A percentile compares a stretch with the other conserved stretches of the same genome.
phyloP scores from a whole-genome alignment of 768 basidiomycete species.

The Aureoboletus auriporus region DNA sequence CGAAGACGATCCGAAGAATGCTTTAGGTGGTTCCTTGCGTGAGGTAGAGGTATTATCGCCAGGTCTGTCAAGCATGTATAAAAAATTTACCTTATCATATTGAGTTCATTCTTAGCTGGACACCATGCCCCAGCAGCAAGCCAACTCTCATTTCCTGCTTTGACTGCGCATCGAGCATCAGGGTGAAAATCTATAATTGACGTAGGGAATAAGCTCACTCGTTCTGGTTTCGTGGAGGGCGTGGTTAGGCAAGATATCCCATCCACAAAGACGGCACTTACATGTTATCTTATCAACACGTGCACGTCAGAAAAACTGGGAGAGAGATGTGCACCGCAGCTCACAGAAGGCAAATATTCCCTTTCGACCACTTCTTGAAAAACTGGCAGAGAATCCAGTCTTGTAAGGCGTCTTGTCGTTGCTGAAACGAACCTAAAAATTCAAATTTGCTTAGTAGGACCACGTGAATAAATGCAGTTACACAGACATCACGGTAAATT shows the following conservation, averaged over 20 bases:
- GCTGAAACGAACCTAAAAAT: constrained; percentile 72
- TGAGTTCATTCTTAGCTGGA: constrained; percentile 75
- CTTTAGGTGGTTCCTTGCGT: constrained; percentile 54
- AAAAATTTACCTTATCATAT: constrained; percentile 57
- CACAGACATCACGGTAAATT: constrained; percentile 80
- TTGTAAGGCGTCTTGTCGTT: constrained; percentile 98
- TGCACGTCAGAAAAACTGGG: constrained; percentile 1
- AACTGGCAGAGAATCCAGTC: constrained; percentile 70
- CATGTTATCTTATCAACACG: constrained; percentile 22
- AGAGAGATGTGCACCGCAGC: constrained; percentile 23
- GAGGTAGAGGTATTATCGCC: not conserved
- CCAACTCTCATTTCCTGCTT: constrained; percentile 61
- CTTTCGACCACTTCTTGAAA: constrained; percentile 87
- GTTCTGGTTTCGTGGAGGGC: constrained; percentile 8
- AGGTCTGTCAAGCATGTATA: not conserved
- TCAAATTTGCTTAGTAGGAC: constrained; percentile 2
- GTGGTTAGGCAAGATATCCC: not conserved
- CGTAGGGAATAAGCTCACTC: constrained; percentile 12
- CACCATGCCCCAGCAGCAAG: constrained; percentile 82
- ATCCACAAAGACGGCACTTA: constrained; percentile 2
- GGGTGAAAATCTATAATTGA: not conserved
- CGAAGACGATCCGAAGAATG: constrained; percentile 61
- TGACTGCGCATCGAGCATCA: constrained; percentile 41
- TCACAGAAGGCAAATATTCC: constrained; percentile 85
- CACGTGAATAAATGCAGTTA: not conserved